Percentiles rank a stretch among this genome's conserved stretches.
phyloP scores from a whole-genome alignment of 129 eudicot genomes.

The Chrysanthemum seticuspe region DNA sequence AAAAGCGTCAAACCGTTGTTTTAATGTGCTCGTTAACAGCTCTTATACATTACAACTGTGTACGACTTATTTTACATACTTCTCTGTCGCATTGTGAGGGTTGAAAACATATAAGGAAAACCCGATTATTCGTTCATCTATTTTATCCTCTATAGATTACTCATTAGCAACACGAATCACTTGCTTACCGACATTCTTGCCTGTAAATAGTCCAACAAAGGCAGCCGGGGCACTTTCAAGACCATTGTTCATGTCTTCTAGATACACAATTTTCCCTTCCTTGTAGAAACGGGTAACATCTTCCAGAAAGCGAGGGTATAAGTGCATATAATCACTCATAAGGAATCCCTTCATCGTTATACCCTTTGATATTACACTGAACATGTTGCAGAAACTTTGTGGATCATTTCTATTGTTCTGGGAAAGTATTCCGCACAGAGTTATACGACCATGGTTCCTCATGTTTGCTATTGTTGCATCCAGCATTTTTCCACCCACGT shows the following conservation, averaged over 20 bases:
- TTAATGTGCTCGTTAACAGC: no score
- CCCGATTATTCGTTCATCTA: no score
- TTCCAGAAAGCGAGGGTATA: slow-evolving; percentile 59
- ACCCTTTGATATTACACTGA: slow-evolving; percentile 48
- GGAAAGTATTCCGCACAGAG: slow-evolving; percentile 83
- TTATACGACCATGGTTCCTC: slow-evolving; percentile 67
- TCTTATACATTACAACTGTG: no score
- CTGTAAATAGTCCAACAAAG: slow-evolving; percentile 70
- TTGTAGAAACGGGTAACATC: slow-evolving; percentile 39
- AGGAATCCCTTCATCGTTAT: slow-evolving; percentile 71
- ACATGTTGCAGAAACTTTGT: slow-evolving; percentile 57
- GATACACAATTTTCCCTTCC: slow-evolving; percentile 64
- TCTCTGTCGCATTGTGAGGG: no score
- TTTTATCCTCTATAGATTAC: not conserved
- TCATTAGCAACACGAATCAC: slow-evolving; percentile 57
- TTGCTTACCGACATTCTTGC: slow-evolving; percentile 84
- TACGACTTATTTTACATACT: no score
- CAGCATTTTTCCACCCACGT: slow-evolving; percentile 87
- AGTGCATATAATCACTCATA: slow-evolving; percentile 53
- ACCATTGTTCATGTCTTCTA: slow-evolving; percentile 68
- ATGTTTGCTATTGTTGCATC: slow-evolving; percentile 87
- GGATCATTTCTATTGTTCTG: slow-evolving; percentile 38
- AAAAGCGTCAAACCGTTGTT: no score
- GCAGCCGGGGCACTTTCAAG: slow-evolving; percentile 82
- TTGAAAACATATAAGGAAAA: no score